A percentile compares a stretch with the other conserved stretches of the same genome.
These are phyloP conservation scores for Scutellaria minor DNA, from an alignment of 257 asterid species.

Conservation along the genomic window DNA sequence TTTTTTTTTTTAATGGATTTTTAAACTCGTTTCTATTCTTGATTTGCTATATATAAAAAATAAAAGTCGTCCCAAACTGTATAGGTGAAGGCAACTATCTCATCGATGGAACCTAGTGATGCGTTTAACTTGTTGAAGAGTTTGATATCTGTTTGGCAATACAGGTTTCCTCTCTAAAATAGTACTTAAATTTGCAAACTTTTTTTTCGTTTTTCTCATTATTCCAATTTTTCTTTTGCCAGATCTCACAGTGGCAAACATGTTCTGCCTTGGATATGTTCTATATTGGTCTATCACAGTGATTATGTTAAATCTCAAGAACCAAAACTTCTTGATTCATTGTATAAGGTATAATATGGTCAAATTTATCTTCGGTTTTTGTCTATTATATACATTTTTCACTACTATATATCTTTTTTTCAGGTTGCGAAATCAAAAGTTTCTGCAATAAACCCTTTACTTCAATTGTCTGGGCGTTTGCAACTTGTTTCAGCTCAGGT, in stretches of 20 bases:
- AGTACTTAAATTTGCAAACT: conserved; percentile 14
- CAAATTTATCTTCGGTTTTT: neutral
- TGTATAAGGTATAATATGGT: conserved; percentile 66
- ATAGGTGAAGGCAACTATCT: conserved; percentile 66
- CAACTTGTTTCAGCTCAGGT: conserved; percentile 95
- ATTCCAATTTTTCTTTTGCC: conserved; percentile 30
- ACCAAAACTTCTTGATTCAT: conserved; percentile 67
- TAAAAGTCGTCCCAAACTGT: conserved; percentile 21
- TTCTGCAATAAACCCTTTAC: conserved; percentile 53
- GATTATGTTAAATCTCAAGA: conserved; percentile 66
- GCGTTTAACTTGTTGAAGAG: conserved; percentile 61
- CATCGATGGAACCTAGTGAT: conserved; percentile 64
- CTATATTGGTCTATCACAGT: conserved; percentile 67
- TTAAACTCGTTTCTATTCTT: conserved; percentile 3
- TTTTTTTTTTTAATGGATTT: conserved; percentile 25
- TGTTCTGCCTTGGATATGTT: conserved; percentile 86
- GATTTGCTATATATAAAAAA: neutral
- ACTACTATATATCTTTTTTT: conserved; percentile 20
- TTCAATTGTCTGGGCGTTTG: conserved; percentile 88
- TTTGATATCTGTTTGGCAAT: conserved; percentile 71
- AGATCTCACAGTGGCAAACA: conserved; percentile 58
- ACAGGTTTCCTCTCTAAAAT: conserved; percentile 59
- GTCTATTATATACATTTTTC: neutral
- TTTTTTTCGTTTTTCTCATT: neutral
- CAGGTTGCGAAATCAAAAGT: conserved; percentile 72